These are phyloP conservation scores for Moesziomyces globuligerus DNA, from an alignment of 1,284 basidiomycete genomes.

Conservation along the genomic window DNA sequence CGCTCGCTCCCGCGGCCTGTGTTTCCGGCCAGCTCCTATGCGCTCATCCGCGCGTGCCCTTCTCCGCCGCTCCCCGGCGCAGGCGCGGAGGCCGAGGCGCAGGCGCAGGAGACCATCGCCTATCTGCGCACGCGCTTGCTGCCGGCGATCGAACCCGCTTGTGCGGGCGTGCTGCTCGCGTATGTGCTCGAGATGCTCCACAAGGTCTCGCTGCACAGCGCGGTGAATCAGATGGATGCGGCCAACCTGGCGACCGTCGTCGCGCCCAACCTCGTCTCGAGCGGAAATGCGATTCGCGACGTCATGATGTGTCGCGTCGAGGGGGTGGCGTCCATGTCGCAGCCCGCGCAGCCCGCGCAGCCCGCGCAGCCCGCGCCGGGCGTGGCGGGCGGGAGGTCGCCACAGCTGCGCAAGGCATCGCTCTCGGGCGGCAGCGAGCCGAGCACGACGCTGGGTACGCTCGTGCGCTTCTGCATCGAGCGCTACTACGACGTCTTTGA, in stretches of 20 bases:
- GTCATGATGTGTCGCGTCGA: conserved; percentile 72
- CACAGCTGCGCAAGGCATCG: conserved; percentile 10
- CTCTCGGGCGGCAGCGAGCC: neutral
- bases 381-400: no score
- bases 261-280: conserved; percentile 75
- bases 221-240: conserved; percentile 81
- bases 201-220: conserved; percentile 76
- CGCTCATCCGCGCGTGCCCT: conserved; percentile 77
- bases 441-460: conserved; percentile 75
- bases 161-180: conserved; percentile 78
- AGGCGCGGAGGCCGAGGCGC: conserved; percentile 1
- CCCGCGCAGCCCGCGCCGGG: neutral
- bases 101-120: conserved; percentile 71
- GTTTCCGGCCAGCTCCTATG: conserved; percentile 77
- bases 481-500: conserved; percentile 86
- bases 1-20: conserved; percentile 80
- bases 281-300: conserved; percentile 51
- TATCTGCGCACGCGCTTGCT: conserved; percentile 67
- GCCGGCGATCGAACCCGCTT: conserved; percentile 74
- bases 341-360: neutral
- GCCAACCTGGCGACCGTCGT: conserved; percentile 82
- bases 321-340: conserved; percentile 76
- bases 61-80: conserved; percentile 7
- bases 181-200: conserved; percentile 79
- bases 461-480: conserved; percentile 81